Percentiles rank a stretch among this genome's conserved stretches.
Conservation (phyloP, 169 alveolate species). For the Cryptosporidium baileyi region DNA sequence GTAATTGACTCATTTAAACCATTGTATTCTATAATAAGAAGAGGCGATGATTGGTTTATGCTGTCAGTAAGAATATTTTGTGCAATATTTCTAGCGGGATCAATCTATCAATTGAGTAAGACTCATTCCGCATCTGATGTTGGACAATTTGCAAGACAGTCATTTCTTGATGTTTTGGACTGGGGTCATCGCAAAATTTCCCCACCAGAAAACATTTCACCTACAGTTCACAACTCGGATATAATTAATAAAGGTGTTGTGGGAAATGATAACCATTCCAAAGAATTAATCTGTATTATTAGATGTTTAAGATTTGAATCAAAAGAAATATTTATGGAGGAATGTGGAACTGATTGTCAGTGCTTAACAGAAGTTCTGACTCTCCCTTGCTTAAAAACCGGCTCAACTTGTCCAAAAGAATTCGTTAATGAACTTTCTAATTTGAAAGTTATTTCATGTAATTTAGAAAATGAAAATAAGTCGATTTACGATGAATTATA, state of each 20-base stretch:
- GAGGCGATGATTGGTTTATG: slow-evolving; percentile 79
- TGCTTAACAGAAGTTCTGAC: slow-evolving; percentile 45
- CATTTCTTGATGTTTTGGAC: slow-evolving; percentile 83
- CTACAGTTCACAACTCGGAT: slow-evolving; percentile 5
- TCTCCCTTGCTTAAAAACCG: slow-evolving; percentile 40
- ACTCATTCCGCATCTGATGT: slow-evolving; percentile 83
- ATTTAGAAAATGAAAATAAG: not conserved
- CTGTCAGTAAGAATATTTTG: slow-evolving; percentile 79
- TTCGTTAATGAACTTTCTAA: slow-evolving; percentile 19
- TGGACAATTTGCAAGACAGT: slow-evolving; percentile 82
- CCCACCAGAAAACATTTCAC: slow-evolving; percentile 54
- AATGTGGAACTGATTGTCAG: slow-evolving; percentile 44
- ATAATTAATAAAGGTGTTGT: not conserved
- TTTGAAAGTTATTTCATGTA: not conserved
- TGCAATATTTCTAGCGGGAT: slow-evolving; percentile 81
- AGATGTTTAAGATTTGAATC: slow-evolving; percentile 65
- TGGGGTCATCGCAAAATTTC: slow-evolving; percentile 84
- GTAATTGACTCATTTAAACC: slow-evolving; percentile 86
- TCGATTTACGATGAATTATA: not conserved
- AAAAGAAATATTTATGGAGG: slow-evolving; percentile 36
- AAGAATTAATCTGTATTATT: slow-evolving; percentile 17
- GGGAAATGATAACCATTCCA: not conserved
- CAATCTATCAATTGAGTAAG: slow-evolving; percentile 82
- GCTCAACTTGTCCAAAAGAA: slow-evolving; percentile 28
- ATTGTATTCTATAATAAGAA: slow-evolving; percentile 74